These are phyloP conservation scores for Apophysomyces sp. DNA, from an alignment of 371 early-diverging fungal species.

Conservation along the genomic window DNA sequence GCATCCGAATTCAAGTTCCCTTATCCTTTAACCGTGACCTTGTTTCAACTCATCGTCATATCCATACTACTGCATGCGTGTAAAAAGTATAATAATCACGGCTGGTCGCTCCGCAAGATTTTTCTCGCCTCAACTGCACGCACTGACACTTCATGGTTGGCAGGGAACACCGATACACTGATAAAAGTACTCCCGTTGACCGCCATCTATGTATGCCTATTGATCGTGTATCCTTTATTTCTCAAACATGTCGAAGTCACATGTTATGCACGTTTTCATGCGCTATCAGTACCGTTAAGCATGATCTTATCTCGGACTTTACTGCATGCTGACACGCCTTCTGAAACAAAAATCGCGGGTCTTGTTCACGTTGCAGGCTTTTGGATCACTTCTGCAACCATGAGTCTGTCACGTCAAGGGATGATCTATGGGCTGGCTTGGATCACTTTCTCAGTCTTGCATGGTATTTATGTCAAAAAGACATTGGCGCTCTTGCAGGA, in stretches of 20 bases:
- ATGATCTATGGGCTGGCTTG: not conserved
- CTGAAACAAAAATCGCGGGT: not conserved
- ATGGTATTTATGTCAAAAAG: not conserved
- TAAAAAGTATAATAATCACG: not conserved
- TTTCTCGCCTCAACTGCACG: no score
- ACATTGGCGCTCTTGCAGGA: not conserved
- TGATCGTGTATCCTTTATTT: not conserved
- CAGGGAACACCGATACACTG: not conserved
- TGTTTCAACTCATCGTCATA: not conserved
- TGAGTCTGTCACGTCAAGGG: not conserved
- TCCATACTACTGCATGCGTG: not conserved
- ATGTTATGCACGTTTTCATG: not conserved
- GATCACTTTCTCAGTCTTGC: not conserved
- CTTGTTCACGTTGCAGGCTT: not conserved
- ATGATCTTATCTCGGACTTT: not conserved
- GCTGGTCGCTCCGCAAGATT: no score
- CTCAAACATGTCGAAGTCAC: not conserved
- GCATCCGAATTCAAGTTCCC: conserved; percentile 11
- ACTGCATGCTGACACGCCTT: not conserved
- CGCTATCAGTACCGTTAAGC: not conserved
- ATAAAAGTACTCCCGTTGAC: not conserved
- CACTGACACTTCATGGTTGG: not conserved
- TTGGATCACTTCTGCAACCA: not conserved
- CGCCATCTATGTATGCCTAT: not conserved
- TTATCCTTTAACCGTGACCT: not conserved